phyloP scores from a whole-genome alignment of 768 basidiomycete genomes.

The Saitozyma podzolica region DNA sequence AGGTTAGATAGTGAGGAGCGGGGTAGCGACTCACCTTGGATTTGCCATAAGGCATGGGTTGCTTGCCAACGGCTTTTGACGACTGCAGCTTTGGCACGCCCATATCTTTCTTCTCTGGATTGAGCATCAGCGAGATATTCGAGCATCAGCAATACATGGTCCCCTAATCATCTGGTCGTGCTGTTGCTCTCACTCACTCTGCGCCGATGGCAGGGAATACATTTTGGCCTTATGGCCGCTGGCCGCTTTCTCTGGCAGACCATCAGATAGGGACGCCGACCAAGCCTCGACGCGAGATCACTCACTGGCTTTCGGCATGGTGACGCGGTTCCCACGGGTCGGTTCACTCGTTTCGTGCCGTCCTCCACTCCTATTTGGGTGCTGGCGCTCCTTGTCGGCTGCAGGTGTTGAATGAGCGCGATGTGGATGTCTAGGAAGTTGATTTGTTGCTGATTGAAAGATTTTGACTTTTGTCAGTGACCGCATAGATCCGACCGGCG shows the following conservation, averaged over 20 bases:
- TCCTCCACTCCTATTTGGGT: too few relatives aligned
- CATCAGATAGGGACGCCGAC: not conserved
- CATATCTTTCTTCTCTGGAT: conserved; percentile 70
- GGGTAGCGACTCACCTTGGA: conserved; percentile 25
- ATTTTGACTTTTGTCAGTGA: too few relatives aligned
- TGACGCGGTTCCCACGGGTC: not conserved
- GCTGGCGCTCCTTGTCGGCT: too few relatives aligned
- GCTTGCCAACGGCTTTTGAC: conserved; percentile 59
- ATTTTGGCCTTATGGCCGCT: conserved; percentile 32
- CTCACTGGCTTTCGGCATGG: conserved; percentile 25
- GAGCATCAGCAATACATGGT: too few relatives aligned
- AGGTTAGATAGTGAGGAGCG: conserved; percentile 1
- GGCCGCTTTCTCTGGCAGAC: conserved; percentile 16
- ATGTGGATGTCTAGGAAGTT: too few relatives aligned
- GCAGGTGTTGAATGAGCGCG: too few relatives aligned
- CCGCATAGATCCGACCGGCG: too few relatives aligned
- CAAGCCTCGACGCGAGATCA: not conserved
- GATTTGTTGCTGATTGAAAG: too few relatives aligned
- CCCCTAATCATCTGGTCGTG: not conserved
- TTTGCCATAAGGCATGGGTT: conserved; percentile 29
- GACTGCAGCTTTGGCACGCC: conserved; percentile 80
- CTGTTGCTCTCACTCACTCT: conserved; percentile 18
- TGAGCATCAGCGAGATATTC: not conserved
- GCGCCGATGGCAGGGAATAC: conserved; percentile 33
- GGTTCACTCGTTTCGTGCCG: too few relatives aligned